Percentiles rank a stretch among this genome's conserved stretches.
Conservation (phyloP, 768 basidiomycete genomes). For the Calocybe indica region DNA sequence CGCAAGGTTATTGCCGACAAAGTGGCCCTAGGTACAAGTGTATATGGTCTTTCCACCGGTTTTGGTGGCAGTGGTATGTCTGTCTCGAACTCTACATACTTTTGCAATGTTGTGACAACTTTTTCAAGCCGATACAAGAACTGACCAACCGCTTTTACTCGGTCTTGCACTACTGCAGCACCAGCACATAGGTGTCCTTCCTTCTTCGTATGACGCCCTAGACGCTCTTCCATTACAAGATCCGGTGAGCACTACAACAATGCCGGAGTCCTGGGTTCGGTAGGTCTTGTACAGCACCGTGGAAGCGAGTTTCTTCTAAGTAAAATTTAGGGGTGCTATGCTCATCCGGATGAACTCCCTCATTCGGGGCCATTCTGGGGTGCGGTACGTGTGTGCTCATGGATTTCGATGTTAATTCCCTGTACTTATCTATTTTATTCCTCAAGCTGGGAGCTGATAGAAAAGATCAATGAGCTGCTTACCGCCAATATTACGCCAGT, state of each 20-base stretch:
- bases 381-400: constrained; percentile 34
- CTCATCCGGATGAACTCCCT: constrained; percentile 78
- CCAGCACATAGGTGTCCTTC: constrained; percentile 64
- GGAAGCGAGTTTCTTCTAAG: constrained; percentile 30
- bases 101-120: constrained; percentile 5
- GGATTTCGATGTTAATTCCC: neutral
- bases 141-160: constrained; percentile 54
- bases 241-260: constrained; percentile 56
- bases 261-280: constrained; percentile 88
- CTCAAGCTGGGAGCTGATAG: constrained; percentile 60
- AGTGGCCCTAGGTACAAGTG: constrained; percentile 58
- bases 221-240: constrained; percentile 61
- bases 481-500: constrained; percentile 59
- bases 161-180: constrained; percentile 69
- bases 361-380: constrained; percentile 75
- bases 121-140: constrained; percentile 63
- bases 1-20: constrained; percentile 66
- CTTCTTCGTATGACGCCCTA: constrained; percentile 42
- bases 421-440: neutral
- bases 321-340: constrained; percentile 58
- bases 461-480: constrained; percentile 61
- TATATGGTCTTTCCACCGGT: constrained; percentile 81
- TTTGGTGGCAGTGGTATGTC: constrained; percentile 66
- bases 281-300: constrained; percentile 15
- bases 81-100: neutral